phyloP scores from a whole-genome alignment of 2,329 filamentous ascomycete species.

The Alternaria alternata region DNA sequence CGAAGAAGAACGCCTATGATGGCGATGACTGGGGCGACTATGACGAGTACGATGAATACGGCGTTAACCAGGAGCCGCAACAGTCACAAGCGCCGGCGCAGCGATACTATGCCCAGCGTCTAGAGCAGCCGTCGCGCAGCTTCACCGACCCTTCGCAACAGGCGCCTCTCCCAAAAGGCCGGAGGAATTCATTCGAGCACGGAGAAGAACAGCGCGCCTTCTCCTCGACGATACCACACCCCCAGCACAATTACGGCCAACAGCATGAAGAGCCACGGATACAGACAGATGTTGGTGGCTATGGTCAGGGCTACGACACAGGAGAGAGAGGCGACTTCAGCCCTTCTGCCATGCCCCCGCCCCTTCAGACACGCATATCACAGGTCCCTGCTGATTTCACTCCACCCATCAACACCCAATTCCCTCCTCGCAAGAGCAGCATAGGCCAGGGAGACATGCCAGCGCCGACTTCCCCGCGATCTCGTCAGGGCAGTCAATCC shows the following conservation, averaged over 20 bases:
- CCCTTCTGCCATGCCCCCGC: conserved; percentile 61
- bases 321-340: conserved; percentile 60
- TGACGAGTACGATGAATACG: conserved; percentile 65
- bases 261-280: conserved; percentile 22
- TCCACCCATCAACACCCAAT: conserved; percentile 52
- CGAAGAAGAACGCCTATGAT: conserved; percentile 85
- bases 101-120: conserved; percentile 53
- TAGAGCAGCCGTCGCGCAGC: conserved; percentile 41
- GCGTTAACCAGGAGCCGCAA: conserved; percentile 57
- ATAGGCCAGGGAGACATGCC: conserved; percentile 56
- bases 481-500: conserved; percentile 45
- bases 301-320: conserved; percentile 43
- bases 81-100: conserved; percentile 52
- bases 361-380: conserved; percentile 56
- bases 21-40: conserved; percentile 90
- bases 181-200: conserved; percentile 62
- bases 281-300: conserved; percentile 40
- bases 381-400: conserved; percentile 46
- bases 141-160: conserved; percentile 53
- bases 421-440: conserved; percentile 70
- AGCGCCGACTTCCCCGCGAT: conserved; percentile 33
- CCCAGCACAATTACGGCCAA: conserved; percentile 24
- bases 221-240: conserved; percentile 45
- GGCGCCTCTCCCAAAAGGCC: conserved; percentile 34
- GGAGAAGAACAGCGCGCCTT: conserved; percentile 64